Base-by-base conservation (phyloP, 768 basidiomycete species). In the Leccinum boreale region DNA sequence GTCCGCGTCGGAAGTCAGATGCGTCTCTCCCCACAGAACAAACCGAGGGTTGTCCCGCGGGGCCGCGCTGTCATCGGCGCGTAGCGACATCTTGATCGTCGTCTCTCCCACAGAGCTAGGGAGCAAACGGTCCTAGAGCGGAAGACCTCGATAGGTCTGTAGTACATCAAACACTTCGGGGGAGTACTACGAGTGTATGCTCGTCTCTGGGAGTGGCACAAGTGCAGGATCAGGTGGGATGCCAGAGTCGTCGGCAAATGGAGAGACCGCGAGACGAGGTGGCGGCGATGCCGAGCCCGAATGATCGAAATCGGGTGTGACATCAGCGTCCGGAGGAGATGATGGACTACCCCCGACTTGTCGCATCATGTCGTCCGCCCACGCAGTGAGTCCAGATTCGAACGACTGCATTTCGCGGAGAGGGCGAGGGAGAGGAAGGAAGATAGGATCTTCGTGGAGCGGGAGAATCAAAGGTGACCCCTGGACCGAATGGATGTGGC, bases 41-140 rank as follows among this genome's bases (percentile, higher is more conserved):
- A 96, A 95, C 0, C 93, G 83, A 17, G 94, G 92, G 63, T 97
- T 94, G 61, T 94, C 89, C 12, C 86, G 82, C 8, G 91, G 92
- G 1, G 87, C 82, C 8, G 26, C 26, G 26, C 26, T 28, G 8
- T 0, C 26, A 28, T 28, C 26, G 8, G 26, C 26, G 26, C 8
- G 26, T 28, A 28, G 26, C n/a, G n/a, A n/a, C n/a, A n/a, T 28
- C 26, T 28, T 28, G 26, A 28, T 86, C 28, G 90, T 87, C 3
- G 85, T 84, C 28, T 85, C 84, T 45, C 81, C 82, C 10, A 78
- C 77, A 7, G 78, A 74, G 45, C 82, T 83, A 0, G 80, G 74
- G 6, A 81, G 78, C 21, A 92, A 75, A 54, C 81, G 83, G 58
- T 92, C 89, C 12, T 90, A 78, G 6, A 84, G 75, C 9, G 90